These are phyloP conservation scores for Lipomyces sp. DNA, from an alignment of 805 yeast genomes.

Conservation along the genomic window DNA sequence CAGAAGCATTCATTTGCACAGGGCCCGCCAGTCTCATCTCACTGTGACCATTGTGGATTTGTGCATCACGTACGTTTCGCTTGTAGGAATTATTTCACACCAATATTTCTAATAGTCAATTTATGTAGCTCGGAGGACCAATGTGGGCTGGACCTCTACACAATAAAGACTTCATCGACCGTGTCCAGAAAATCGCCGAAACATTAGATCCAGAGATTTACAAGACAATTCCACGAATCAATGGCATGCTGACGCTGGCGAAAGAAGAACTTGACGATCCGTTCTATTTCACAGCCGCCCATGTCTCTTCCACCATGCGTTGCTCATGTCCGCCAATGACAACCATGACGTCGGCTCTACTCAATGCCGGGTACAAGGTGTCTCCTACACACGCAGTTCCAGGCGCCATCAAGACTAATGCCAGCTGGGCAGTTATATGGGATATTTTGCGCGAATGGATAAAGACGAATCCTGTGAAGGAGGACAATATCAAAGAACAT, in stretches of 20 bases:
- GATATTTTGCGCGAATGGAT: conserved; percentile 70
- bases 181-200: conserved; percentile 60
- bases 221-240: conserved; percentile 80
- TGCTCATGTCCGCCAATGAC: conserved; percentile 83
- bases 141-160: conserved; percentile 92
- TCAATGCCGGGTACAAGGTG: conserved; percentile 79
- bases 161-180: conserved; percentile 65
- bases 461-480: conserved; percentile 50
- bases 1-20: conserved; percentile 66
- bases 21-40: conserved; percentile 63
- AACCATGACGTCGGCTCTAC: conserved; percentile 74
- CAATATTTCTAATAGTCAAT: neutral
- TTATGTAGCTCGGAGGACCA: conserved; percentile 74
- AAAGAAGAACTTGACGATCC: conserved; percentile 69
- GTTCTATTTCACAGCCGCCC: conserved; percentile 83
- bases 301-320: conserved; percentile 73
- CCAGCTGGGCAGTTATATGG: conserved; percentile 83
- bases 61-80: conserved; percentile 54
- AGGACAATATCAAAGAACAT: conserved; percentile 41
- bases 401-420: conserved; percentile 85
- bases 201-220: conserved; percentile 61
- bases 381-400: conserved; percentile 89
- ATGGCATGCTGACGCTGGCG: conserved; percentile 92
- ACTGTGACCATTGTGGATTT: conserved; percentile 72
- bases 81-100: neutral